These are phyloP conservation scores for Kuraishia piskuri DNA, from an alignment of 805 yeast species.

Conservation along the genomic window DNA sequence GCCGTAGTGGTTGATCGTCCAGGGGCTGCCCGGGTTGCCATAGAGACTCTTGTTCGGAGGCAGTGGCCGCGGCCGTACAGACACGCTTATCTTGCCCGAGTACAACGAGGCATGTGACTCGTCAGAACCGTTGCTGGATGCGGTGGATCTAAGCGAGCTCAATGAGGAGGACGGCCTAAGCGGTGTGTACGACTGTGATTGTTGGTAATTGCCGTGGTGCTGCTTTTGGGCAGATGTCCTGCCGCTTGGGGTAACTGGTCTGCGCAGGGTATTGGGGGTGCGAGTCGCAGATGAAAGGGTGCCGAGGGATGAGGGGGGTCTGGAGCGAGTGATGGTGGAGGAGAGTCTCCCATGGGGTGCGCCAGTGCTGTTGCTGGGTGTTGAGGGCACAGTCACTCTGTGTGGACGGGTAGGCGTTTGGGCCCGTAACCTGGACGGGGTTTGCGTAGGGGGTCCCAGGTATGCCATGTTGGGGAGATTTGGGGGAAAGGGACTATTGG, in stretches of 20 bases:
- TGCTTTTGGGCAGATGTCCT: neutral
- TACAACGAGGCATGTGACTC: conserved; percentile 23
- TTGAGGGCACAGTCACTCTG: neutral
- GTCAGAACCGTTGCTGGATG: conserved; percentile 4
- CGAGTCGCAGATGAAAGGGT: conserved; percentile 7
- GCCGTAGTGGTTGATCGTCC: conserved; percentile 32
- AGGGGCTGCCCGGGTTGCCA: conserved; percentile 19
- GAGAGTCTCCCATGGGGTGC: conserved; percentile 9
- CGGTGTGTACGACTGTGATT: neutral
- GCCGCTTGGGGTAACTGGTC: neutral
- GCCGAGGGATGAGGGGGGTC: conserved; percentile 13
- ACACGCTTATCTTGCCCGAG: conserved; percentile 67
- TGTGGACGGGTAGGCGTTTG: conserved; percentile 10
- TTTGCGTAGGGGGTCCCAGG: neutral
- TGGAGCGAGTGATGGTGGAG: conserved; percentile 9
- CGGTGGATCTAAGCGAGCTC: conserved; percentile 7
- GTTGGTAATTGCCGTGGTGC: neutral
- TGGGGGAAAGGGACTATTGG: too few species aligned
- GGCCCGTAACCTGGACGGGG: conserved; percentile 8
- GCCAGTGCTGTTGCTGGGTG: conserved; percentile 2
- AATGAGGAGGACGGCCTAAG: conserved; percentile 10
- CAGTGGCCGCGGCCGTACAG: conserved; percentile 70
- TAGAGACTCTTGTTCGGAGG: conserved; percentile 7
- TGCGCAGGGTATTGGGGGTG: conserved; percentile 9
- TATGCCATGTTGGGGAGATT: neutral